Base-by-base conservation (phyloP, 805 yeast genomes). In the Saccharomycopsis synnaedendra region DNA sequence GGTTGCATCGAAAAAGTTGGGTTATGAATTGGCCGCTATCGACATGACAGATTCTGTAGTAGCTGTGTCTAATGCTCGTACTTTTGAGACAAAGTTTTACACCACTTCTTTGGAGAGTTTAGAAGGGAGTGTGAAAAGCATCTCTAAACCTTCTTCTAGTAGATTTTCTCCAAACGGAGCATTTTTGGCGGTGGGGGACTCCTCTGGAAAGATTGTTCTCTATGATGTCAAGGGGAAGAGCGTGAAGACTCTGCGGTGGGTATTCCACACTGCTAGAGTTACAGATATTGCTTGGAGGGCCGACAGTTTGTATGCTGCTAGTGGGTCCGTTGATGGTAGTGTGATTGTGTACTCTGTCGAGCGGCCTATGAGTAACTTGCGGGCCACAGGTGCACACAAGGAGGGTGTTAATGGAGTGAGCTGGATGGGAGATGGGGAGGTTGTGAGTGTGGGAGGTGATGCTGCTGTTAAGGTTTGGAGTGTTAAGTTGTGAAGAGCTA, bases 181-280 rank as follows among this genome's bases (percentile, higher is more conserved):
- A 48, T 74, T 66, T 51, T 69, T 83, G 11, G 97, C 97, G 1
- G 84, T 82, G 30, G 97, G 96, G 45, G 97, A 89, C 58, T 71
- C 72, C 4, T 70, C 82, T 46, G 98, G 98, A 34, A 93, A 90
- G 62, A 86, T 88, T 54, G 65, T 81, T n/a, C 69, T 89, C 36
- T 87, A 77, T 64, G 72, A 77, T 54, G 61, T 78, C 5, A 62
- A 61, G 2, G 79, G 78, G 38, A 74, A 68, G 44, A 55, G 72
- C 3, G 66, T 85, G 5, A 72, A 80, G 36, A 87, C 97, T 2
- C 78, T 94, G 0, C 76, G 97, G 60, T 93, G 99, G 99, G 82
- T 95, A 0, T 90, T 86, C 78, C 97, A 93, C 62, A 85, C 89
- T 2, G 82, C 95, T 48, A 79, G 75, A 47, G 82, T 93, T 53